Evolutionary conservation across 2,329 filamentous ascomycete genomes (phyloP).

Genomic region (Trichoderma atroviride): DNA sequence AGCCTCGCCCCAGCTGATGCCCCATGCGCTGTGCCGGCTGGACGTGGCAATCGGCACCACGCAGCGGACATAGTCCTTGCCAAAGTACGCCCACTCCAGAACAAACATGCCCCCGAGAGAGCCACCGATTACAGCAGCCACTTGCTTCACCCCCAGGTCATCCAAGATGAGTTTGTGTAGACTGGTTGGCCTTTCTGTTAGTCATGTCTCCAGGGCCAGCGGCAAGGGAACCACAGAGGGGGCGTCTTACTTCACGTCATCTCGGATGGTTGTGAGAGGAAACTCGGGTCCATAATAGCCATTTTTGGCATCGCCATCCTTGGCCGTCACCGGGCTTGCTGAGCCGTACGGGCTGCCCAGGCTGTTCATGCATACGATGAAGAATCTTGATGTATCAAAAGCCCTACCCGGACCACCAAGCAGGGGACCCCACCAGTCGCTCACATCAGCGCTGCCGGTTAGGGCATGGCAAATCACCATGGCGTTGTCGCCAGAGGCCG

Average conservation of each 20-base stretch:
- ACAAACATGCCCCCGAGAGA: constrained; percentile 90
- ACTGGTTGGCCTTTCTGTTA: constrained; percentile 56
- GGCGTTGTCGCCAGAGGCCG: constrained; percentile 62
- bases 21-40: constrained; percentile 83
- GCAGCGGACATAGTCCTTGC: constrained; percentile 78
- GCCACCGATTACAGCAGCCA: constrained; percentile 79
- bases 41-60: constrained; percentile 86
- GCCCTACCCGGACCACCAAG: constrained; percentile 76
- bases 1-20: constrained; percentile 88
- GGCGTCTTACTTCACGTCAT: constrained; percentile 81
- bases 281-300: constrained; percentile 93
- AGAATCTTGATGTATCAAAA: constrained; percentile 82
- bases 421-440: constrained; percentile 86
- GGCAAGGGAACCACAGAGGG: constrained; percentile 17
- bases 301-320: constrained; percentile 73
- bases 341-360: constrained; percentile 83
- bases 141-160: constrained; percentile 75
- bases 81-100: constrained; percentile 90
- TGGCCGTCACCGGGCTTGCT: constrained; percentile 85
- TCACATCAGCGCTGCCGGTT: constrained; percentile 81
- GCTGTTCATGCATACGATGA: constrained; percentile 84
- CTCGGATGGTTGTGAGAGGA: constrained; percentile 89
- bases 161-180: constrained; percentile 80
- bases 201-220: constrained; percentile 2
- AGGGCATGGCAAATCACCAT: constrained; percentile 83